phyloP scores from a whole-genome alignment of 805 yeast species.

The Kluyveromyces wickerhamii region DNA sequence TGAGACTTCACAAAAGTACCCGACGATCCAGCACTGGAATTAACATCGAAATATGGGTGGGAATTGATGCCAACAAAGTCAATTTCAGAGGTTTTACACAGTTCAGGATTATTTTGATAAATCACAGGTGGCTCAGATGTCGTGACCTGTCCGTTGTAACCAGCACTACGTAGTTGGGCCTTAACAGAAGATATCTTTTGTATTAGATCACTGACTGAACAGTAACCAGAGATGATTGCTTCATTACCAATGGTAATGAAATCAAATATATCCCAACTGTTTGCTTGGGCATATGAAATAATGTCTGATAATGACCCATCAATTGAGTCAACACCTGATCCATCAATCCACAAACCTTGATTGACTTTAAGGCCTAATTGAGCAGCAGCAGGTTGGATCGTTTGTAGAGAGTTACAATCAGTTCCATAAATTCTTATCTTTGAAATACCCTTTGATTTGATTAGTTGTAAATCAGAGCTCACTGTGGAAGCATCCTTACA shows the following conservation, averaged over 20 bases:
- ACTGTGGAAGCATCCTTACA: slow-evolving; percentile 60
- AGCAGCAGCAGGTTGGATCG: slow-evolving; percentile 54
- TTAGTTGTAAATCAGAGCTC: slow-evolving; percentile 47
- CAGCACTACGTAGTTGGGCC: slow-evolving; percentile 49
- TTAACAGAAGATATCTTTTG: slow-evolving; percentile 60
- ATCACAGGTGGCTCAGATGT: slow-evolving; percentile 88
- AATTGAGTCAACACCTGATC: slow-evolving; percentile 60
- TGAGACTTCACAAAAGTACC: slow-evolving; percentile 68
- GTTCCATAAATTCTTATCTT: slow-evolving; percentile 77
- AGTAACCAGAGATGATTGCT: slow-evolving; percentile 60
- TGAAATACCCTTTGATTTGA: slow-evolving; percentile 52
- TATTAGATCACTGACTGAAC: slow-evolving; percentile 54
- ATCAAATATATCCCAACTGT: slow-evolving; percentile 69
- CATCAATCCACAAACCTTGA: slow-evolving; percentile 80
- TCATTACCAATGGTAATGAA: slow-evolving; percentile 83
- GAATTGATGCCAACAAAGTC: slow-evolving; percentile 84
- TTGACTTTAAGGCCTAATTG: slow-evolving; percentile 60
- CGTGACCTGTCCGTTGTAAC: slow-evolving; percentile 68
- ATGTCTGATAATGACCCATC: slow-evolving; percentile 50
- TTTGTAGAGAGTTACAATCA: slow-evolving; percentile 66
- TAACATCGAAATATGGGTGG: slow-evolving; percentile 72
- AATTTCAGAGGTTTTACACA: slow-evolving; percentile 63
- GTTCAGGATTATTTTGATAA: slow-evolving; percentile 51
- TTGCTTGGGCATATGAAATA: slow-evolving; percentile 42
- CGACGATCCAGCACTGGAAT: slow-evolving; percentile 53